Percentiles rank a stretch among this genome's conserved stretches.
Evolutionary conservation across 768 basidiomycete genomes (phyloP).

Genomic region (Polyporus arcularius): DNA sequence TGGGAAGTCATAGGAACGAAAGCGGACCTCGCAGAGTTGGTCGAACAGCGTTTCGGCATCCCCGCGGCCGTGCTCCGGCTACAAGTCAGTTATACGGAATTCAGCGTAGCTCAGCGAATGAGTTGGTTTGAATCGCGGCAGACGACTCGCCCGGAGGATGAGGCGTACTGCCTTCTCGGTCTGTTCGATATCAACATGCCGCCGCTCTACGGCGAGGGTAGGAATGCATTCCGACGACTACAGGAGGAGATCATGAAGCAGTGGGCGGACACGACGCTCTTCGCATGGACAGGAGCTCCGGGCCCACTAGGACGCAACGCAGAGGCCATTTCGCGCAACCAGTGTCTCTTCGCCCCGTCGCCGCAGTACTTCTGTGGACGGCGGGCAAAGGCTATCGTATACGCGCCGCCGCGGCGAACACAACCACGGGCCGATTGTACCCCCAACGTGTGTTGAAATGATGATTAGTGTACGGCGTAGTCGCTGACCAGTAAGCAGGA

Average conservation of each 20-base stretch:
- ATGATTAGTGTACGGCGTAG: no score
- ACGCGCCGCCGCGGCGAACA: no score
- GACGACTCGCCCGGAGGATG: conserved; percentile 1
- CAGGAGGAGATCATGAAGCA: background rate
- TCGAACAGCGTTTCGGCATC: background rate
- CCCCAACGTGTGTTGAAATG: no score
- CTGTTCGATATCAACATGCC: conserved; percentile 3
- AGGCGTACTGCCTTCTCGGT: conserved; percentile 4
- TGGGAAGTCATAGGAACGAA: background rate
- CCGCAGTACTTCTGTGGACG: no score
- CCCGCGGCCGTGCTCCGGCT: background rate
- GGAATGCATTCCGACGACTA: background rate
- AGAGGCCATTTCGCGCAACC: no score
- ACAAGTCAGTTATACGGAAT: background rate
- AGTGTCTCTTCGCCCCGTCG: no score
- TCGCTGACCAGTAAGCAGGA: no score
- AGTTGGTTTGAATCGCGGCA: background rate
- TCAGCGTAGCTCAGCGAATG: background rate
- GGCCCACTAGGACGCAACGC: no score
- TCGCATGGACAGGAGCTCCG: background rate
- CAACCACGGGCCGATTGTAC: no score
- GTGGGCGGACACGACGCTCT: background rate
- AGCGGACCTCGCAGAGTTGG: background rate
- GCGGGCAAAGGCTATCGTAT: no score
- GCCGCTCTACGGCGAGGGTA: background rate